A percentile compares a stretch with the other conserved stretches of the same genome.
phyloP scores from a whole-genome alignment of 2,329 filamentous ascomycete genomes.

The Graphilbum fragrans region DNA sequence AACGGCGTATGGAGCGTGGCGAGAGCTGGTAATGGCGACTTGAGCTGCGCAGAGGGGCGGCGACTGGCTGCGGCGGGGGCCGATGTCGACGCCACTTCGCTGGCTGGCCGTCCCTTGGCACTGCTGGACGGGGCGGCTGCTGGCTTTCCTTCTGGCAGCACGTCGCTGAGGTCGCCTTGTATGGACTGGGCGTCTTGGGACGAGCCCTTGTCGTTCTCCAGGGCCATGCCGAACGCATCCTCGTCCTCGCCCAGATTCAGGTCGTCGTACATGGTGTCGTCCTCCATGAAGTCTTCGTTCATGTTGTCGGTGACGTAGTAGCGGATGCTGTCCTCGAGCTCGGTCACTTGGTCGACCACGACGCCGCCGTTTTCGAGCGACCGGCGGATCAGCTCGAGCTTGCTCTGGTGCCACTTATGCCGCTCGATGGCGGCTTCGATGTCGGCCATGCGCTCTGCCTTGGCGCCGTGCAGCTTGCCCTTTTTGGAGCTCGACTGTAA shows the following conservation, averaged over 20 bases:
- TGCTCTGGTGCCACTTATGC: constrained; percentile 93
- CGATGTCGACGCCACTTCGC: constrained; percentile 43
- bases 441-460: constrained; percentile 78
- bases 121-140: constrained; percentile 25
- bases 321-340: constrained; percentile 82
- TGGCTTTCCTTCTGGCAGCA: constrained; percentile 28
- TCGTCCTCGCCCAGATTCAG: constrained; percentile 88
- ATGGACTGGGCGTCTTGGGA: constrained; percentile 90
- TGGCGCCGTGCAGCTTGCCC: constrained; percentile 74
- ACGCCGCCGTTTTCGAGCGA: constrained; percentile 87
- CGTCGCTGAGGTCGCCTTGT: constrained; percentile 64
- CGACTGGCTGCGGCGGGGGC: too few relatives aligned
- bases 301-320: constrained; percentile 91
- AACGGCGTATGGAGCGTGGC: constrained; percentile 75
- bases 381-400: constrained; percentile 80
- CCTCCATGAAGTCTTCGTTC: constrained; percentile 82
- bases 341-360: constrained; percentile 75
- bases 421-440: constrained; percentile 76
- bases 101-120: constrained; percentile 41
- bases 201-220: constrained; percentile 77
- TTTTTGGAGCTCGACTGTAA: constrained; percentile 89
- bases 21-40: constrained; percentile 85
- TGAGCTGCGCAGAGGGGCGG: constrained; percentile 78
- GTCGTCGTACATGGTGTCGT: constrained; percentile 92
- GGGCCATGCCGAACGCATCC: constrained; percentile 67